A percentile compares a stretch with the other conserved stretches of the same genome.
Conservation (phyloP, 345 rosid genomes). For the Salix arbutifolia region DNA sequence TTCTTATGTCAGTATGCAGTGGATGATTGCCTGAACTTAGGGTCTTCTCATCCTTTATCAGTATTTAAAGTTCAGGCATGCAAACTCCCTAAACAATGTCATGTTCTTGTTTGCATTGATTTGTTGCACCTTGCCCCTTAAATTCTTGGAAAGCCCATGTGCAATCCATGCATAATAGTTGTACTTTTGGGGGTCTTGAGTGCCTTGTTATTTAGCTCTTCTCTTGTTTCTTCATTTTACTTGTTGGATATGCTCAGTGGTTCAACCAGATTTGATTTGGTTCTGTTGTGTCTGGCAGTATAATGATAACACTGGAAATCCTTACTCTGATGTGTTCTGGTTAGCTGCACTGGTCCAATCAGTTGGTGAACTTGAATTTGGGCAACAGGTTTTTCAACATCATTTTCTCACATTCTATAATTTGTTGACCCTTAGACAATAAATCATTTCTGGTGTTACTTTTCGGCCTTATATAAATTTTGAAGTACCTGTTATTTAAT, state of each 20-base stretch:
- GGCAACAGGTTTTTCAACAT: constrained; percentile 65
- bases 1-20: background rate
- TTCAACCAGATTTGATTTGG: background rate
- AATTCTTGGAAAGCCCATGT: background rate
- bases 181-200: background rate
- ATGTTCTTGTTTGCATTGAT: background rate
- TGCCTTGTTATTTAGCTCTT: background rate
- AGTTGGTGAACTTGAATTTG: constrained; percentile 87
- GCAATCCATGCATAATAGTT: background rate
- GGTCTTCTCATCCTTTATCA: background rate
- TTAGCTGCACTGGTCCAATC: constrained; percentile 89
- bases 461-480: background rate
- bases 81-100: background rate
- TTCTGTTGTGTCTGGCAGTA: constrained; percentile 45
- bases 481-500: background rate
- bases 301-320: constrained; percentile 91
- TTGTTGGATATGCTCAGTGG: background rate
- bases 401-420: background rate
- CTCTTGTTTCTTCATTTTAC: background rate
- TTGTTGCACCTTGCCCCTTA: too few relatives aligned
- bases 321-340: constrained; percentile 94
- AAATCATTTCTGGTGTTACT: background rate
- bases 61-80: background rate
- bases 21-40: background rate
- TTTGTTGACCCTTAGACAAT: background rate